Percentiles rank a stretch among this genome's conserved stretches.
phyloP scores from a whole-genome alignment of 1,284 basidiomycete genomes.

The Trametes polyzona region DNA sequence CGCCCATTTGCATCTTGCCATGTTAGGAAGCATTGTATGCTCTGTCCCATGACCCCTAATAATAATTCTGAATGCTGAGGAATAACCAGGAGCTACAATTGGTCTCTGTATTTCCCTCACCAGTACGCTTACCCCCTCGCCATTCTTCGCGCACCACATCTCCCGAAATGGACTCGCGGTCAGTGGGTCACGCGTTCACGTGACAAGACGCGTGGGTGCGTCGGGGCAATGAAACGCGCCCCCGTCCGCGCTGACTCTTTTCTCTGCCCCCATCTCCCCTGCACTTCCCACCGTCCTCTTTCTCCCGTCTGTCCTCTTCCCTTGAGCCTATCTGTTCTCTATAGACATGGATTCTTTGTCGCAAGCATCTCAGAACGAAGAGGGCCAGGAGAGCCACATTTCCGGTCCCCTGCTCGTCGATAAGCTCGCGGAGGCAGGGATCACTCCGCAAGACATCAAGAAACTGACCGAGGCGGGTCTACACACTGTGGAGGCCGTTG shows the following conservation, averaged over 20 bases:
- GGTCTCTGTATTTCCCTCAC: too few species aligned
- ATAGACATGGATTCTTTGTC: conserved; percentile 38
- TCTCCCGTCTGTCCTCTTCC: background rate
- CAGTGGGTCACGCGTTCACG: conserved; percentile 29
- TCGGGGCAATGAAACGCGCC: conserved; percentile 13
- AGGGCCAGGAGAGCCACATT: conserved; percentile 59
- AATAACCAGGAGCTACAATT: too few species aligned
- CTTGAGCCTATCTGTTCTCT: background rate
- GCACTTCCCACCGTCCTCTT: background rate
- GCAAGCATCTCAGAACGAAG: conserved; percentile 57
- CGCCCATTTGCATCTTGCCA: too few species aligned
- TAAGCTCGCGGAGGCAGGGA: conserved; percentile 91
- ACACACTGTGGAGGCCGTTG: conserved; percentile 95
- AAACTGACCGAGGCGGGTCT: conserved; percentile 94
- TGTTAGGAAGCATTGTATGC: too few species aligned
- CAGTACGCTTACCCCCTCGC: too few species aligned
- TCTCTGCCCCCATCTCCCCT: background rate
- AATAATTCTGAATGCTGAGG: too few species aligned
- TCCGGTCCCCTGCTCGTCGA: conserved; percentile 82
- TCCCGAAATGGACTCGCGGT: too few species aligned
- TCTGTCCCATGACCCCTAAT: too few species aligned
- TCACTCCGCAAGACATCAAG: conserved; percentile 91
- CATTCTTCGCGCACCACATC: too few species aligned
- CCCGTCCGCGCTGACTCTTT: conserved; percentile 9
- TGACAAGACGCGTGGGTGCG: conserved; percentile 24